Evolutionary conservation across 805 yeast genomes (phyloP).

Genomic region (Nakazawaea holstii): DNA sequence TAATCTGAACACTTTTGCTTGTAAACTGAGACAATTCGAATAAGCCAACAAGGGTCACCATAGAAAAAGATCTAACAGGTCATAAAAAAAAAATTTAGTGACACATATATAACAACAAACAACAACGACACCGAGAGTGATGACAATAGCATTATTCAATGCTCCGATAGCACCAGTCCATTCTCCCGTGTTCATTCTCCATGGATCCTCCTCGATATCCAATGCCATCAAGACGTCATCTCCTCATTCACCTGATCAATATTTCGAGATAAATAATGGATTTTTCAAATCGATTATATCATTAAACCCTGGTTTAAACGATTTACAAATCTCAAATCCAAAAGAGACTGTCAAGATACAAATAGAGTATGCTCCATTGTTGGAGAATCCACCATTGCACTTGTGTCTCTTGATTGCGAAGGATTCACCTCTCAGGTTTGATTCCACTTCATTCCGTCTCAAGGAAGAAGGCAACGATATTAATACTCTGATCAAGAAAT

Average conservation of each 20-base stretch:
- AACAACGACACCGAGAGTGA: slow-evolving; percentile 1
- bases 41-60: too few species aligned
- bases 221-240: slow-evolving; percentile 31
- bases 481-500: slow-evolving; percentile 64
- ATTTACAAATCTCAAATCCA: not conserved
- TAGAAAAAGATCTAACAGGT: not conserved
- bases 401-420: slow-evolving; percentile 69
- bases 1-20: too few species aligned
- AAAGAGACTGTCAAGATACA: slow-evolving; percentile 13
- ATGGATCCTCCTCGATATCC: slow-evolving; percentile 32
- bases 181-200: slow-evolving; percentile 44
- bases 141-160: slow-evolving; percentile 27
- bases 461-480: slow-evolving; percentile 57
- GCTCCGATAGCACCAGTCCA: slow-evolving; percentile 30
- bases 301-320: slow-evolving; percentile 65
- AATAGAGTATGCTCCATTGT: slow-evolving; percentile 48
- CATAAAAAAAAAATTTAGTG: not conserved
- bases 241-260: slow-evolving; percentile 57
- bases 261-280: slow-evolving; percentile 62
- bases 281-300: slow-evolving; percentile 73
- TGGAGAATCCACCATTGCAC: slow-evolving; percentile 73
- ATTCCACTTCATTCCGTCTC: slow-evolving; percentile 51
- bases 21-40: too few species aligned
- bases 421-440: slow-evolving; percentile 70
- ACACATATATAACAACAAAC: not conserved